Percentiles rank a stretch among this genome's conserved stretches.
phyloP scores from a whole-genome alignment of 2,329 filamentous ascomycete species.

The Celoporthe dispersa region DNA sequence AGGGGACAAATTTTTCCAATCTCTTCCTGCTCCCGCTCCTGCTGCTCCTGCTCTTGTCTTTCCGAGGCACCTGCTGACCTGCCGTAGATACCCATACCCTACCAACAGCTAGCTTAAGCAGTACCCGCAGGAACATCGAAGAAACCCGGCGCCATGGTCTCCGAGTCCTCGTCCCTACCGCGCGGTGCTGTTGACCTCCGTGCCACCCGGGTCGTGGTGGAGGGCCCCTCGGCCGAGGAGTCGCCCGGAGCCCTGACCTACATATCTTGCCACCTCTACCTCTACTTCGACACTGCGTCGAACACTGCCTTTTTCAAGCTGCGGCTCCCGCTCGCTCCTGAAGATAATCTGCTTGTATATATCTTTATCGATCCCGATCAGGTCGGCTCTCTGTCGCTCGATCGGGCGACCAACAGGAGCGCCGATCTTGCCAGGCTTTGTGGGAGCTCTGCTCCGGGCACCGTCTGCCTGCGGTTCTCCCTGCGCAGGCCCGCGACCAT shows the following conservation, averaged over 20 bases:
- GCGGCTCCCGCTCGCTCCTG: background rate
- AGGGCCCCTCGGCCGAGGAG: background rate
- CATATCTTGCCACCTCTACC: constrained; percentile 2
- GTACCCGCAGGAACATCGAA: too few relatives aligned
- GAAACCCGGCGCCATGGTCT: background rate
- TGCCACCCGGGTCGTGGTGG: constrained; percentile 8
- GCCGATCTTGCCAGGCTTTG: background rate
- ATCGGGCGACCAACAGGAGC: background rate
- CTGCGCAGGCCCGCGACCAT: constrained; percentile 2
- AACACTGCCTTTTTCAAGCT: constrained; percentile 11
- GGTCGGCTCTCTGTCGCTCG: constrained; percentile 1
- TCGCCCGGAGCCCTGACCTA: background rate
- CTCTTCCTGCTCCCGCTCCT: background rate
- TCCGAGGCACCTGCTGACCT: background rate
- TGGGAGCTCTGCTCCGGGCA: constrained; percentile 4
- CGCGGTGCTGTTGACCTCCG: constrained; percentile 11
- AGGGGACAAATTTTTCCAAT: constrained; percentile 11
- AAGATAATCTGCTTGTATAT: background rate
- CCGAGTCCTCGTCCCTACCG: background rate
- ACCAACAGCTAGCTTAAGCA: background rate
- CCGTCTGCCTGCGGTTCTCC: constrained; percentile 10
- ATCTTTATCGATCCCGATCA: constrained; percentile 16
- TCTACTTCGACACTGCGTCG: constrained; percentile 11
- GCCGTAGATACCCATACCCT: background rate
- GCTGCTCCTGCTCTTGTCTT: background rate